phyloP scores from a whole-genome alignment of 352 stramenopile genomes.

The Globisporangium uncinulatum region DNA sequence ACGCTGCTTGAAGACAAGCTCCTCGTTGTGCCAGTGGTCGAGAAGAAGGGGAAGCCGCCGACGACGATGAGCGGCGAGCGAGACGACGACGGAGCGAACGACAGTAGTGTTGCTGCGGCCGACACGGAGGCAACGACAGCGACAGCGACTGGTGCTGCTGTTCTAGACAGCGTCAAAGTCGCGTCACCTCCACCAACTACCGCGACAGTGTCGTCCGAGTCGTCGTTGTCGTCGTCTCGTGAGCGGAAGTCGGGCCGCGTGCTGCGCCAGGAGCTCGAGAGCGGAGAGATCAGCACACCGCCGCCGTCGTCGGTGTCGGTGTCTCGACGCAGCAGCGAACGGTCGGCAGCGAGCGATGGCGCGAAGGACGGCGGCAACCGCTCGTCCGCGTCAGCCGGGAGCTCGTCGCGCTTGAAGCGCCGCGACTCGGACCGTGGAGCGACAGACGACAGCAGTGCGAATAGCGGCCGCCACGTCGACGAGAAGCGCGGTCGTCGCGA shows the following conservation, averaged over 20 bases:
- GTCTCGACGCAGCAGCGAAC: conserved; percentile 10
- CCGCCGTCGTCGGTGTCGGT: not conserved
- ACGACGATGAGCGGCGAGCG: conserved; percentile 1
- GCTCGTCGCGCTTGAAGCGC: conserved; percentile 9
- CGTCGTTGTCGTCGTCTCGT: conserved; percentile 4
- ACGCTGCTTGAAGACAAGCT: conserved; percentile 64
- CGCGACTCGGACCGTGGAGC: conserved; percentile 20
- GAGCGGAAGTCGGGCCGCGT: conserved; percentile 15
- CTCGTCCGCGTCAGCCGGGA: not conserved
- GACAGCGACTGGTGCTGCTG: not conserved
- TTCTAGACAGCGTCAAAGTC: conserved; percentile 3
- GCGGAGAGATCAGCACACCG: conserved; percentile 37
- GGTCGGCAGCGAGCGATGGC: not conserved
- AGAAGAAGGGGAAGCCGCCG: conserved; percentile 13
- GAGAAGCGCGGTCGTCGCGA: conserved; percentile 27
- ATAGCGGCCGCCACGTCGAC: conserved; percentile 21
- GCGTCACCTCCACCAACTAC: not conserved
- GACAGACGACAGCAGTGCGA: conserved; percentile 8
- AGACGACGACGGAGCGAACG: conserved; percentile 4
- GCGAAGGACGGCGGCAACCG: not conserved
- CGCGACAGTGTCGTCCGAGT: too few species aligned
- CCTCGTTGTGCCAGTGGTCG: conserved; percentile 20
- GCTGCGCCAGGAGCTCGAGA: conserved; percentile 40
- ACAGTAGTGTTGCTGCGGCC: conserved; percentile 6
- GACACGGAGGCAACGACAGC: conserved; percentile 2